These are phyloP conservation scores for Camillea tinctor DNA, from an alignment of 2,329 filamentous ascomycete species.

Conservation along the genomic window DNA sequence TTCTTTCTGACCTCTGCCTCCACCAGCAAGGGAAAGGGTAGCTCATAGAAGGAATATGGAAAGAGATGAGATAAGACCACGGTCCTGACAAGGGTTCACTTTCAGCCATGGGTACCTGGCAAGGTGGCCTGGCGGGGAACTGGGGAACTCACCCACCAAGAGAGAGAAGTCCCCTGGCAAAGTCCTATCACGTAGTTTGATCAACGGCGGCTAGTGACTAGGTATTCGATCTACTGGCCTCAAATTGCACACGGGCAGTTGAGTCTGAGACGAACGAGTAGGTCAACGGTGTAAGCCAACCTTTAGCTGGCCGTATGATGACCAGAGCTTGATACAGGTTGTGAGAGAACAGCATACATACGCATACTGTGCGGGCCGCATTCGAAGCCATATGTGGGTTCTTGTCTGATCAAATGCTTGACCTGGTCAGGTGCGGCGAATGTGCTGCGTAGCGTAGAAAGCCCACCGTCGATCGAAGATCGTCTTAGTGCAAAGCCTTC, in stretches of 20 bases:
- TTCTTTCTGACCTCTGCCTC: neutral
- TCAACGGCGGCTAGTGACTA: slow-evolving; percentile 23
- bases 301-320: slow-evolving; percentile 7
- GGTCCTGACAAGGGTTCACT: slow-evolving; percentile 22
- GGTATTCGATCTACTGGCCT: slow-evolving; percentile 24
- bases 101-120: slow-evolving; percentile 20
- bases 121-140: slow-evolving; percentile 22
- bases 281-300: slow-evolving; percentile 7
- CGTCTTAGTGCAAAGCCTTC: slow-evolving; percentile 7
- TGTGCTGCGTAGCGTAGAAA: slow-evolving; percentile 9
- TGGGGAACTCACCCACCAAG: slow-evolving; percentile 20
- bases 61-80: slow-evolving; percentile 18
- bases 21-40: neutral
- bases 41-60: slow-evolving; percentile 2
- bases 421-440: slow-evolving; percentile 13
- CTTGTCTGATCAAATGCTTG: slow-evolving; percentile 4
- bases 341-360: neutral
- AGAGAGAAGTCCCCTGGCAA: slow-evolving; percentile 13
- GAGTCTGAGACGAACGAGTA: slow-evolving; percentile 17
- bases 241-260: slow-evolving; percentile 6
- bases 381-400: slow-evolving; percentile 7
- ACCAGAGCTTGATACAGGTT: neutral
- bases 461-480: slow-evolving; percentile 15
- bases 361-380: slow-evolving; percentile 15
- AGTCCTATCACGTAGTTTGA: slow-evolving; percentile 25